Evolutionary conservation across 352 stramenopile genomes (phyloP).

Genomic region (Globisporangium cylindrosporum): DNA sequence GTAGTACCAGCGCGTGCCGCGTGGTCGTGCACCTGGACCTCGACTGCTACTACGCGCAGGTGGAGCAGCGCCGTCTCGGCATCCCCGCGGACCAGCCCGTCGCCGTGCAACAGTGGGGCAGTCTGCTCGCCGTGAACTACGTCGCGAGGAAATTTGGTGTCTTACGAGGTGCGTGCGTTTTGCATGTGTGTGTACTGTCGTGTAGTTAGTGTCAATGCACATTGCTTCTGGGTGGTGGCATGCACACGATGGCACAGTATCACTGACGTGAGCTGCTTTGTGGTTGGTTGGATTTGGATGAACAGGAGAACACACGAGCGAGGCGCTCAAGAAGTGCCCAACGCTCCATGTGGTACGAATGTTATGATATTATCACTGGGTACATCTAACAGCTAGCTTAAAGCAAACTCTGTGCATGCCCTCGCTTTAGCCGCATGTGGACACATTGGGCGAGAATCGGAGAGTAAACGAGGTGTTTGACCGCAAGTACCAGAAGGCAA

Average conservation of each 20-base stretch:
- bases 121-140: constrained; percentile 84
- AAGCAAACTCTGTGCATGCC: neutral
- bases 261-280: neutral
- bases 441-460: constrained; percentile 76
- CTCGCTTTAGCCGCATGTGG: constrained; percentile 63
- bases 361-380: neutral
- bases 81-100: constrained; percentile 63
- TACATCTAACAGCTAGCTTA: neutral
- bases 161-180: constrained; percentile 33
- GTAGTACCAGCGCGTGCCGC: constrained; percentile 19
- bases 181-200: neutral
- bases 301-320: constrained; percentile 65
- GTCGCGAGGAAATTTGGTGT: constrained; percentile 70
- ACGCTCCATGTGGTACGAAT: constrained; percentile 66
- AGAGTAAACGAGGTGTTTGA: constrained; percentile 59
- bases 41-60: constrained; percentile 88
- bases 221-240: neutral
- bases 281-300: neutral
- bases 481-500: constrained; percentile 78
- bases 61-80: constrained; percentile 70
- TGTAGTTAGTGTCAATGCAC: neutral
- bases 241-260: no score
- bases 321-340: constrained; percentile 72
- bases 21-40: constrained; percentile 85
- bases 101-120: constrained; percentile 84